Percentiles rank a stretch among this genome's conserved stretches.
Conservation (phyloP, 208 protist genomes). For the Leishmania tropica region DNA sequence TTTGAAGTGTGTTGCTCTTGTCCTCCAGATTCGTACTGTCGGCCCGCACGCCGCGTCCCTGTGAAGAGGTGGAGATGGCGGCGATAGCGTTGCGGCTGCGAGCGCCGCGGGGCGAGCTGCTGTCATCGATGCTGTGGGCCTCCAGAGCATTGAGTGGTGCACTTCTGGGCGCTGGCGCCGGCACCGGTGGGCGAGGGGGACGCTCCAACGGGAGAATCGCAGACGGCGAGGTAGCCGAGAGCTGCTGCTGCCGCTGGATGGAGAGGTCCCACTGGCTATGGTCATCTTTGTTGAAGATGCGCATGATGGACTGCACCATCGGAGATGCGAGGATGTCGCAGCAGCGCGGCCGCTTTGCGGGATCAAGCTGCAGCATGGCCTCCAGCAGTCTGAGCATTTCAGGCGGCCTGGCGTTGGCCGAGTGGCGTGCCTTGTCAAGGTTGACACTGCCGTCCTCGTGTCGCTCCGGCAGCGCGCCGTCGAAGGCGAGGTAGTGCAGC, state of each 20-base stretch:
- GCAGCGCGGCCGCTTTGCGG: constrained; percentile 69
- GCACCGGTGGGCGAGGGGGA: not conserved
- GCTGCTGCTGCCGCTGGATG: constrained; percentile 28
- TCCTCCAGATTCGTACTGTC: not conserved
- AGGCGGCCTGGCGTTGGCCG: constrained; percentile 55
- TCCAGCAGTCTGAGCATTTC: constrained; percentile 85
- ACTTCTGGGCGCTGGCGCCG: not conserved
- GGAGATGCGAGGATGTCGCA: constrained; percentile 77
- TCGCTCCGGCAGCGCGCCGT: constrained; percentile 51
- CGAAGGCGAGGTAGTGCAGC: constrained; percentile 83
- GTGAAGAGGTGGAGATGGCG: not conserved
- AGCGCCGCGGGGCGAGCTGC: not conserved
- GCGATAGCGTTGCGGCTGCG: not conserved
- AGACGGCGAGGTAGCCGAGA: constrained; percentile 1
- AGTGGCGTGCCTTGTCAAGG: constrained; percentile 38
- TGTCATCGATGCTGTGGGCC: not conserved
- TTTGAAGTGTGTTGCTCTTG: constrained; percentile 4
- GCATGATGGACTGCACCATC: constrained; percentile 73
- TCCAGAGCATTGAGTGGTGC: not conserved
- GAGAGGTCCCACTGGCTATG: constrained; percentile 33
- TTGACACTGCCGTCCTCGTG: constrained; percentile 51
- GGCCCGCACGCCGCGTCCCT: not conserved
- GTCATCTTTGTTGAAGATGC: constrained; percentile 63
- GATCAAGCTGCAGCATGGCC: constrained; percentile 77
- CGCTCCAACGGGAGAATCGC: constrained; percentile 1